Base-by-base conservation (phyloP, 2,329 filamentous ascomycete genomes). In the Penicillium rolfsii region DNA sequence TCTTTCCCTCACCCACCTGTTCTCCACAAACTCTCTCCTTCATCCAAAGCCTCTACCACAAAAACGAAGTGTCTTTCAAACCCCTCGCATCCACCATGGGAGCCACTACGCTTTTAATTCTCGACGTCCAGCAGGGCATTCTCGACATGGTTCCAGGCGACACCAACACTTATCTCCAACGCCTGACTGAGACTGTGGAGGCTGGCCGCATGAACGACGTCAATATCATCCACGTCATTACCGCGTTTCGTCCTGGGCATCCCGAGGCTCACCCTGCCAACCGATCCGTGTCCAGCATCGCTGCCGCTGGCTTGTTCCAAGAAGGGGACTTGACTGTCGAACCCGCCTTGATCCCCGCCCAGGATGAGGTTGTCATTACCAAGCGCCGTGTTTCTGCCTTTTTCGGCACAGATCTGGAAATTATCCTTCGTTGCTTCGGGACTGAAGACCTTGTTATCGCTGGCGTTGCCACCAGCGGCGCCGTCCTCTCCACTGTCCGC, bases 351-450 rank as follows among this genome's bases (percentile, higher is more conserved):
- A 52, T 64, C 0, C 71, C 70, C 5, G 28, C 43, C 0, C 55
- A 65, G 3, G 60, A 64, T 11, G 76, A 78, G 28, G 64, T 74
- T 5, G 52, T 74, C 5, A 64, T 78, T 41, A 74, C 62, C 46
- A 79, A 79, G 65, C 69, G 69, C 19, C 71, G 77, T 5, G 68
- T 76, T 3, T 78, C 76, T 6, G 76, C 76, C 0, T 74, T 79
- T 49, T 56, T 67, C 14, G 70, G 70, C 6, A 77, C 71, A 0
- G 76, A 76, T 24, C 60, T 79, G 3, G 76, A 78, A 4, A 46
- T 75, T 2, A 62, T 78, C 4, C 66, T 79, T 2, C 70, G 75
- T 5, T 70, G 70, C 28, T 58, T 69, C 22, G 68, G 65, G 2
- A 65, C 70, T 0, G 60, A 72, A 22, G 65, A 63, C 22, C 46